A percentile compares a stretch with the other conserved stretches of the same genome.
These are phyloP conservation scores for Micractinium sp. DNA, from an alignment of 139 green algal genomes.

Conservation along the genomic window DNA sequence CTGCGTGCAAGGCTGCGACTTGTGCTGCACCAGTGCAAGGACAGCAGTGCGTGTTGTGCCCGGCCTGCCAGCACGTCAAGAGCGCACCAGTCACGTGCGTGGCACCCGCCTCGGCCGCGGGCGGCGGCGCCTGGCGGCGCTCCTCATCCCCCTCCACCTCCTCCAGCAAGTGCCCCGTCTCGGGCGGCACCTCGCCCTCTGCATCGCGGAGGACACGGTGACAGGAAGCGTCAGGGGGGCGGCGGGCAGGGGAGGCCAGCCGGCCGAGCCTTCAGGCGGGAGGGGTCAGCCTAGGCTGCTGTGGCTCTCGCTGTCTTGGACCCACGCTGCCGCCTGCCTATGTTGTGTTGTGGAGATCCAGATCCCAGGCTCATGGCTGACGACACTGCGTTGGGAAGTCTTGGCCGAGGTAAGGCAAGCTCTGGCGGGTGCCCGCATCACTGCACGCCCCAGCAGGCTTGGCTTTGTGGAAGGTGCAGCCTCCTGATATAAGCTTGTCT, in stretches of 20 bases:
- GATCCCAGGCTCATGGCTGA: background rate
- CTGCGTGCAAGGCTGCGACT: background rate
- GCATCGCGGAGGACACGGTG: background rate
- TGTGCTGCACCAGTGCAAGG: background rate
- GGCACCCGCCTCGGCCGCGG: too few species aligned
- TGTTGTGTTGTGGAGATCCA: slow-evolving; percentile 11
- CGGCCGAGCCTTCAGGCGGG: background rate
- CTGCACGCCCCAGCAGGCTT: too few species aligned
- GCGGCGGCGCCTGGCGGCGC: background rate
- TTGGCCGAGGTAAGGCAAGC: too few species aligned
- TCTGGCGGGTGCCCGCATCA: too few species aligned
- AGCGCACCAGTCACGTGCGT: background rate
- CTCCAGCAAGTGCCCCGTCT: background rate
- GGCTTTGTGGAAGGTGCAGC: background rate
- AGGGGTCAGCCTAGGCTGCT: background rate
- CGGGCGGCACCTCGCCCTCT: background rate
- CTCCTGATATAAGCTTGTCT: background rate
- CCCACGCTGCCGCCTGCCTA: background rate
- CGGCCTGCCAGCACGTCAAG: background rate
- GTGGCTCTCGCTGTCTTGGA: background rate
- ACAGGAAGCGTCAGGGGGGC: background rate
- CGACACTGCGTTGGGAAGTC: too few species aligned
- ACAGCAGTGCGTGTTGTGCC: background rate
- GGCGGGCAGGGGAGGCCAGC: background rate
- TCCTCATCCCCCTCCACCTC: background rate